Conservation (phyloP, 2,329 filamentous ascomycete species). For the Lachnellula hyalina region DNA sequence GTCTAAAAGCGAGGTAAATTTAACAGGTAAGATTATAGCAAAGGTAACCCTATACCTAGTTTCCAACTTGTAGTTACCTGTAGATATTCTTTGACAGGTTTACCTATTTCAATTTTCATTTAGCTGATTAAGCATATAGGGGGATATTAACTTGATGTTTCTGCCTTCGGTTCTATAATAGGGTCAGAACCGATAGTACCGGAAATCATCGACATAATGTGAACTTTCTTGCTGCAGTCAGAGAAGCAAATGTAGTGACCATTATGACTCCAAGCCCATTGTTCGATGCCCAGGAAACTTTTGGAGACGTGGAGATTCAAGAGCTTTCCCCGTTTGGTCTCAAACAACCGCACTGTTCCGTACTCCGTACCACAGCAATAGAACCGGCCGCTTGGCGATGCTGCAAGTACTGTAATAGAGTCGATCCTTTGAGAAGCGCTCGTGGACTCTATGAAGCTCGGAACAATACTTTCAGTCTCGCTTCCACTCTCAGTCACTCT, state of each 20-base stretch:
- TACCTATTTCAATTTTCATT: too few species aligned
- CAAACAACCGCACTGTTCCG: neutral
- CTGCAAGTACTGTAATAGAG: constrained; percentile 20
- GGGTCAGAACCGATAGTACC: neutral
- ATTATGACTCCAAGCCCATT: neutral
- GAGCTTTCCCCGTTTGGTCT: neutral
- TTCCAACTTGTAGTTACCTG: too few species aligned
- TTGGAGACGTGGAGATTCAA: neutral
- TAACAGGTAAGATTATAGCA: too few species aligned
- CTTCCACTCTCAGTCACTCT: neutral
- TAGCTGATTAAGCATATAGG: too few species aligned
- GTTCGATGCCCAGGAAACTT: constrained; percentile 1
- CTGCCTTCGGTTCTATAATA: neutral
- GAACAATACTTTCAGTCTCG: constrained; percentile 21
- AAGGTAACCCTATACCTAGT: too few species aligned
- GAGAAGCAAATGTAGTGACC: neutral
- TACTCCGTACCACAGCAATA: constrained; percentile 1
- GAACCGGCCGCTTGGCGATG: neutral
- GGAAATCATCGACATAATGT: neutral
- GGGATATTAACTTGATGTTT: neutral
- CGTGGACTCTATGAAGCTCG: neutral
- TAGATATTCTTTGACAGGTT: too few species aligned
- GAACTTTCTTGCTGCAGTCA: neutral
- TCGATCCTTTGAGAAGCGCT: constrained; percentile 13
- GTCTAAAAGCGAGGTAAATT: too few species aligned